Evolutionary conservation across 176 grass and related monocot species (phyloP), one percentile per base, ranked within the genome.

Genomic region (Oryza brachyantha): DNA sequence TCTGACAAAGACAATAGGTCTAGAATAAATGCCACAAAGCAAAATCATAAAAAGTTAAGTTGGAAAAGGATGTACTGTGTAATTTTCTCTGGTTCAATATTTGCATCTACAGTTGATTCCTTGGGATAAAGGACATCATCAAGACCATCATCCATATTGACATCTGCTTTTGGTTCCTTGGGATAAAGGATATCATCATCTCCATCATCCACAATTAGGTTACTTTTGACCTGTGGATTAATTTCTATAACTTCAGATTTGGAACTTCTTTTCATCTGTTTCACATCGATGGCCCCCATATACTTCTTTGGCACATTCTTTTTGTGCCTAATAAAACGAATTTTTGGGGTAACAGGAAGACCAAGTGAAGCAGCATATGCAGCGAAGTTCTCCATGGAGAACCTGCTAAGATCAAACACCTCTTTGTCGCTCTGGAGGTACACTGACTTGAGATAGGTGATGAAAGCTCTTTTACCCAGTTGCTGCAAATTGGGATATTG

Each of bases 381-480:
- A 61, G 92, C 81, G 64, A 90, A 94, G 25, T 85, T 84, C 71
- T 98, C 95, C 29, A 85, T 73, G 21, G 89, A 84, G 73, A 92
- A 87, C 40, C 83, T 92, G 64, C 80, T 92, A 75, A 92, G 80
- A 55, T 92, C 92, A 82, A 98, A 94, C 13, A 94, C 87, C 12
- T 90, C 87, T 71, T 90, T 94, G 72, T 93, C 94, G 34, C 71
- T 79, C 29, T 93, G 81, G 10, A 80, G 61, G 79, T 88, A 81
- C 29, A 98, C 74, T 59, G 92, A 94, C 74, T 83, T 94, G 13
- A 98, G 70, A 88, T 94, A 98, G 28, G 92, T 98, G 29, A 94
- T 17, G 80, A 98, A 98, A 41, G 89, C 83, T 77, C 83, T 94
- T 84, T 94, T 94, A 41, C 87, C 95, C 75, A 93, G 70, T 37